Conservation (phyloP, 345 rosid species). For the Toxicodendron radicans region DNA sequence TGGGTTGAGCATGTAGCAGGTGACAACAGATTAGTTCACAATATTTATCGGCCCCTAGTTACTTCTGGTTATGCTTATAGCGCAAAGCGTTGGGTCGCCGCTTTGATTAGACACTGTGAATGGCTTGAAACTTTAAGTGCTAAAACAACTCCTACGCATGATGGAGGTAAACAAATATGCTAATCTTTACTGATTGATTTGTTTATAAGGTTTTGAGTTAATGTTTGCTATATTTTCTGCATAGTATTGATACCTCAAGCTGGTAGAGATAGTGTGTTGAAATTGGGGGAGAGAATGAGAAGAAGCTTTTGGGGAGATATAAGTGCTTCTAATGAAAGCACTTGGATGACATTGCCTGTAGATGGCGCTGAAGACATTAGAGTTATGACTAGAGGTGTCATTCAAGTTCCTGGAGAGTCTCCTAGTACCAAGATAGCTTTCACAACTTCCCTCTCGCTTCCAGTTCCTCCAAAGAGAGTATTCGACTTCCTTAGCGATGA, state of each 20-base stretch:
- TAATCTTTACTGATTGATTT: background rate
- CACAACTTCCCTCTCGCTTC: conserved; percentile 36
- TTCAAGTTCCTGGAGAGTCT: conserved; percentile 5
- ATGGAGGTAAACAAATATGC: conserved; percentile 17
- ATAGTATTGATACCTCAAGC: conserved; percentile 16
- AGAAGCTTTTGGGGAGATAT: conserved; percentile 30
- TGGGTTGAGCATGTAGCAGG: conserved; percentile 61
- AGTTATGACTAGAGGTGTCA: conserved; percentile 21
- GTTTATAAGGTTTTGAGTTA: background rate
- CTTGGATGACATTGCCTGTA: conserved; percentile 35
- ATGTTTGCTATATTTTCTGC: background rate
- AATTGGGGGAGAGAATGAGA: conserved; percentile 41
- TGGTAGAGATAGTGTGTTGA: conserved; percentile 38
- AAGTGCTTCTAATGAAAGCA: conserved; percentile 18
- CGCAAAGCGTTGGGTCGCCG: conserved; percentile 55
- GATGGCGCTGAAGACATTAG: conserved; percentile 28
- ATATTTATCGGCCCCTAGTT: conserved; percentile 28
- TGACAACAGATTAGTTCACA: conserved; percentile 34
- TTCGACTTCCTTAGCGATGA: conserved; percentile 34
- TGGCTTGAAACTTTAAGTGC: conserved; percentile 26
- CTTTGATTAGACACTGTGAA: conserved; percentile 30
- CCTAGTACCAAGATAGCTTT: conserved; percentile 25
- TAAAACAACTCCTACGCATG: background rate
- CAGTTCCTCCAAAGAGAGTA: conserved; percentile 22
- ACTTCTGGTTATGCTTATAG: conserved; percentile 45